Base-by-base conservation (phyloP, 2,329 filamentous ascomycete species). In the Exserohilum turcica region DNA sequence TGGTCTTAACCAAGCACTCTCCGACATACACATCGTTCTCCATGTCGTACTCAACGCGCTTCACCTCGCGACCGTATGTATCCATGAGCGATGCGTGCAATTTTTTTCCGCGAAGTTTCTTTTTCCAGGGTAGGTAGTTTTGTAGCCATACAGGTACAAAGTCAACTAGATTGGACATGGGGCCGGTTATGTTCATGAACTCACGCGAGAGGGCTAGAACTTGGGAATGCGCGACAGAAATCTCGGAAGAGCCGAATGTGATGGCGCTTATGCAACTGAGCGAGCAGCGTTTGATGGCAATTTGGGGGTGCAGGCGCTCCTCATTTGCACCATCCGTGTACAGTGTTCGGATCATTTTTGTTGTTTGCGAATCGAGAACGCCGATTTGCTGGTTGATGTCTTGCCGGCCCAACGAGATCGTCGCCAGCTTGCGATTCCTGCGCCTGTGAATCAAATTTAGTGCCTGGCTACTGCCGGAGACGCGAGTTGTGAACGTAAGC, bases 331-430 rank as follows among this genome's bases (percentile, higher is more conserved):
- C 38, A 28, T 53, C 59, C 2, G 12, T 37, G 38, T 57, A 64
- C 7, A 60, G 43, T 3, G 48, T 51, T 32, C 44, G 47, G 12
- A 64, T 49, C 61, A 64, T 61, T 13, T 54, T 59, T 1, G 56
- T 62, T 13, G 59, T 57, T 45, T 62, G 59, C 38, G 48, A 56
- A 27, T 64, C 54, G 19, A 62, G 59, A 6, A 58, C 45, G 9
- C 33, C 15, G 2, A 49, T 59, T n/a, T 64, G 60, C 10, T 44
- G 18, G 15, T 53, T 46, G n/a, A 60, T 51, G 13, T 54, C 56
- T 33, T 58, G 52, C 33, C 48, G 59, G 21, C 44, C 51, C 8
- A 61, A 46, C 60, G 53, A 60, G n/a, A 46, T 43, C 3, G n/a
- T 47, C 19, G 60, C 60, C 31, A 64, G 57, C 38, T 53, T 50